phyloP scores from a whole-genome alignment of 805 yeast genomes.

The Candida ascalaphidarum region DNA sequence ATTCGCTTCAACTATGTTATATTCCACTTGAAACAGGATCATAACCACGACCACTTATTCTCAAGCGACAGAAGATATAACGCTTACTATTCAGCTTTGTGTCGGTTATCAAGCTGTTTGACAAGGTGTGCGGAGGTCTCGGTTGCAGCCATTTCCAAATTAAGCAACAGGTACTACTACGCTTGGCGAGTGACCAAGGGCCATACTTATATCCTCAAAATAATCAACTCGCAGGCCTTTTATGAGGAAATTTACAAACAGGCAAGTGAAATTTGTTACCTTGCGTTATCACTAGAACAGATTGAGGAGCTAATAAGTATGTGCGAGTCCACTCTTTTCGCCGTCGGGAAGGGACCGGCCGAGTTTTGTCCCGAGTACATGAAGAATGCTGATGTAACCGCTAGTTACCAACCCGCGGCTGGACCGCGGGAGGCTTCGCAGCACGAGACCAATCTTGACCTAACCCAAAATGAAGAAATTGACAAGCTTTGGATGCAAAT shows the following conservation, averaged over 20 bases:
- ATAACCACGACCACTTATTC: too few relatives aligned
- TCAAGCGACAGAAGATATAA: slow-evolving; percentile 12
- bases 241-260: slow-evolving; percentile 13
- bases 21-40: slow-evolving; percentile 10
- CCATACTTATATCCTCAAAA: slow-evolving; percentile 30
- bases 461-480: slow-evolving; percentile 14
- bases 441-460: slow-evolving; percentile 4
- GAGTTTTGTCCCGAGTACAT: too few relatives aligned
- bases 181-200: slow-evolving; percentile 65
- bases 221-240: slow-evolving; percentile 23
- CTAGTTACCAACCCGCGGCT: not conserved
- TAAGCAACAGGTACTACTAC: slow-evolving; percentile 53
- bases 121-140: slow-evolving; percentile 3
- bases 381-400: not conserved
- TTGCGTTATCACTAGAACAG: slow-evolving; percentile 11
- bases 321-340: too few relatives aligned
- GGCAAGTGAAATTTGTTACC: slow-evolving; percentile 7
- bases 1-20: slow-evolving; percentile 16
- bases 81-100: slow-evolving; percentile 15
- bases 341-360: slow-evolving; percentile 4
- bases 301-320: slow-evolving; percentile 18
- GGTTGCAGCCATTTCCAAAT: slow-evolving; percentile 13
- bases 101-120: slow-evolving; percentile 13
- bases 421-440: not conserved
- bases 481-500: slow-evolving; percentile 29